Conservation (phyloP, 1,284 basidiomycete species). For the Sanguinoderma infundibulare region DNA sequence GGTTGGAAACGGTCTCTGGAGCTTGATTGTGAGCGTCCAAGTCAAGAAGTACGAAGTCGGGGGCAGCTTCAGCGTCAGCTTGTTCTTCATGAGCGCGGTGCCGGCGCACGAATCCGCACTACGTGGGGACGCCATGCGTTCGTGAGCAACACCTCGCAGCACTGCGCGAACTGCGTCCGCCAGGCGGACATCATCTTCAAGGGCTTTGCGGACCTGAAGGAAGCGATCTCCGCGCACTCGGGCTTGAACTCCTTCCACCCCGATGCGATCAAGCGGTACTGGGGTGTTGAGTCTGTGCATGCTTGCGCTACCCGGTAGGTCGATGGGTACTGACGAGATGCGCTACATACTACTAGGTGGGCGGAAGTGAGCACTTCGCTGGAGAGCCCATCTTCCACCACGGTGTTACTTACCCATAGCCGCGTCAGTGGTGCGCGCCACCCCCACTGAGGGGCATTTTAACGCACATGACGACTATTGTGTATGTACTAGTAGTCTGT, state of each 20-base stretch:
- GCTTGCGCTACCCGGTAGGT: too few species aligned
- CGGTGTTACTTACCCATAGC: slow-evolving; percentile 11
- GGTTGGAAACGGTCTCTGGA: slow-evolving; percentile 19
- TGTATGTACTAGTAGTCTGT: too few species aligned
- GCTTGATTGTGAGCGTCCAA: slow-evolving; percentile 48
- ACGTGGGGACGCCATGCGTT: slow-evolving; percentile 46
- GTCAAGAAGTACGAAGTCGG: slow-evolving; percentile 48
- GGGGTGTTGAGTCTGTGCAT: slow-evolving; percentile 36
- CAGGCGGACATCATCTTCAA: slow-evolving; percentile 46
- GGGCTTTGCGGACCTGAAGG: slow-evolving; percentile 56
- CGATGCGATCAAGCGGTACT: slow-evolving; percentile 43
- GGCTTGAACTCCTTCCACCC: slow-evolving; percentile 39
- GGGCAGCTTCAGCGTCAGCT: slow-evolving; percentile 43
- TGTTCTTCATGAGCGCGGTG: slow-evolving; percentile 46
- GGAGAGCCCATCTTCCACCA: slow-evolving; percentile 7
- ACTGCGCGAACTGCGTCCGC: slow-evolving; percentile 45
- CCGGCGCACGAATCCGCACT: slow-evolving; percentile 41
- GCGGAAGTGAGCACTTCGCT: neutral
- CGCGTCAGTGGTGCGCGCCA: slow-evolving; percentile 11
- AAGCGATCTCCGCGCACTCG: slow-evolving; percentile 36
- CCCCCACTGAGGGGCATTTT: neutral
- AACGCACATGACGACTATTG: too few species aligned
- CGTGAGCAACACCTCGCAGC: slow-evolving; percentile 41
- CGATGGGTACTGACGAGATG: neutral
- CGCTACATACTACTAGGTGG: slow-evolving; percentile 2